Evolutionary conservation across 257 asterid species (phyloP), one percentile per base, ranked within the genome.

Genomic region (Marsdenia floribunda): DNA sequence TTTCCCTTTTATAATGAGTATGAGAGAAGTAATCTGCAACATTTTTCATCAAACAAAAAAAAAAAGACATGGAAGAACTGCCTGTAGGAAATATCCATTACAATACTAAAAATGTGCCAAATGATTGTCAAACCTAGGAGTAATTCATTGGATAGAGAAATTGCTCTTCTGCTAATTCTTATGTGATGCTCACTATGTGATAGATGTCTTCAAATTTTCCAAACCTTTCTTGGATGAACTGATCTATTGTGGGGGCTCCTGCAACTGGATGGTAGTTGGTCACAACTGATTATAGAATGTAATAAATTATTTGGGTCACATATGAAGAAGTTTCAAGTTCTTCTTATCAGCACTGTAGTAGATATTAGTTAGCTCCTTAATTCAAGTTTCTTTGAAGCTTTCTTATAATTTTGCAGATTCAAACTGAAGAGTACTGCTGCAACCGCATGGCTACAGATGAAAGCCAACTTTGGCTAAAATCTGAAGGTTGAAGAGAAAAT

Each of bases 321-420:
- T 7, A 55, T 55, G 13, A 5, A 61, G 29, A 5, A 61, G 40
- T 14, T 37, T 44, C 49, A 44, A 44, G 49, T 44, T 44, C 11
- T 60, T 60, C 33, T 61, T 29, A 61, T 61, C 21, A 26, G 68
- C 40, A 29, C n/a, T 26, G 21, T 19, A 9, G n/a, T 40, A 29
- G 19, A 14, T 9, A 29, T 61, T 19, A 13, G 42, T 61, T 61
- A 61, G 6, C 68, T 26, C 35, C 35, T 61, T 61, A 29, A 14
- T 29, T 26, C 15, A 61, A 63, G 4, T 22, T 64, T 64, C 22
- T 35, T 15, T 35, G 40, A 64, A 16, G 24, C 50, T 35, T 38
- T 38, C 71, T 38, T 6, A 66, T 66, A 44, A 38, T 40, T 24
- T 37, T 54, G 38, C 69, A 58, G 75, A 65, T 64, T 65, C 76